Base-by-base conservation (phyloP, 495 filamentous ascomycete genomes). In the Astrothelium subdiscretum region DNA sequence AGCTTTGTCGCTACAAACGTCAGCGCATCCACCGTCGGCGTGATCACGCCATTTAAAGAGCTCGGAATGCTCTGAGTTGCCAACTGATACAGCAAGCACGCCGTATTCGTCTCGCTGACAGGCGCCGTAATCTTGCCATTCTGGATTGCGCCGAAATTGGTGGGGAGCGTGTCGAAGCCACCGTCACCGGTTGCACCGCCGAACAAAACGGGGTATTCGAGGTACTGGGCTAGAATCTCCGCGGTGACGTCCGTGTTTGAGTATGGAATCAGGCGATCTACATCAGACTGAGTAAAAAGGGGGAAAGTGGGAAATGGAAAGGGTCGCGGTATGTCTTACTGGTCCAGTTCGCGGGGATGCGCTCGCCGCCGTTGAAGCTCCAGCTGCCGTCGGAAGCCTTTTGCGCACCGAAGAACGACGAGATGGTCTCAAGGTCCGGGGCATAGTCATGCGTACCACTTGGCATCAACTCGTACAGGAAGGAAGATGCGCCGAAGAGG, bases 301-400 rank as follows among this genome's bases (percentile, higher is more conserved):
- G 18, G 18, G 42, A 4, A 48, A 3, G 20, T 3, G 20, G 42
- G 42, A 4, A 3, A 18, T n/a, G 42, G 42, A 3, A n/a, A 38
- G 20, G 42, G 3, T 10, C 13, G 42, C 3, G 5, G 20, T n/a
- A 48, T 18, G 42, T 3, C 42, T 48, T 48, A 48, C 42, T 75
- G 63, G 62, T 68, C 75, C 75, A 77, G 54, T 74, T 71, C 18
- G 63, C 60, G 27, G 75, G 73, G 51, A 76, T 77, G 62, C 69
- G 65, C 64, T 76, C 75, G n/a, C 24, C 38, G 58, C 67, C 63
- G 54, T 65, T 71, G 69, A 72, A 76, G 24, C n/a, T 58, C 60
- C 68, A 76, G 42, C 54, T 63, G 18, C 74, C 73, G 43, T 69
- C 68, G 5, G 38, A 27, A n/a, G 72, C 62, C 57, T 70, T 60